Evolutionary conservation across 176 grass and related monocot genomes (phyloP).

Genomic region (Avena atlantica): DNA sequence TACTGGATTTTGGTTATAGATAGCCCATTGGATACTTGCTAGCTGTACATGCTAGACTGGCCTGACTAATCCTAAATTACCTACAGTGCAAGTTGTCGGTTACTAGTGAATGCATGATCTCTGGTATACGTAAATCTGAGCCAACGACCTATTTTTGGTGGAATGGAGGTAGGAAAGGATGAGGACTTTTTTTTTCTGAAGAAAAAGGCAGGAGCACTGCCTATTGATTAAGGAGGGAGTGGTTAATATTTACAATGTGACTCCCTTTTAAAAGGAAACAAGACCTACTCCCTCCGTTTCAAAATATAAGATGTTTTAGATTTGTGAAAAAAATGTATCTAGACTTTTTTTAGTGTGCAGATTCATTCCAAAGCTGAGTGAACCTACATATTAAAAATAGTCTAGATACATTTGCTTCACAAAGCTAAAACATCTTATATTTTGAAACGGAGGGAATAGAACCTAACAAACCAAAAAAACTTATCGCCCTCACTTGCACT

Average conservation of each 20-base stretch:
- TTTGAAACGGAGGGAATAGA: too few relatives aligned
- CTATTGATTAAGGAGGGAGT: background rate
- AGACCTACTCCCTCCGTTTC: background rate
- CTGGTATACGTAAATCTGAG: background rate
- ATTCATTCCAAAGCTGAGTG: too few relatives aligned
- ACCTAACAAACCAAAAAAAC: background rate
- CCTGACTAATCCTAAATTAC: slow-evolving; percentile 25
- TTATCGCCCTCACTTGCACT: background rate
- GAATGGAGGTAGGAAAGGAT: background rate
- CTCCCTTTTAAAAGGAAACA: background rate
- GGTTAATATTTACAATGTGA: background rate
- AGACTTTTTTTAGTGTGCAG: too few relatives aligned
- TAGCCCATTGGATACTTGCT: background rate
- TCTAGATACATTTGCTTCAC: too few relatives aligned
- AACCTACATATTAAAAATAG: too few relatives aligned
- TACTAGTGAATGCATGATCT: background rate
- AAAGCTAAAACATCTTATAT: too few relatives aligned
- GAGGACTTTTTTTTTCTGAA: background rate
- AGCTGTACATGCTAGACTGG: background rate
- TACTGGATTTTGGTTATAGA: background rate
- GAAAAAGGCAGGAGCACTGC: background rate
- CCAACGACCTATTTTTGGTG: slow-evolving; percentile 4
- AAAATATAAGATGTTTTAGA: too few relatives aligned
- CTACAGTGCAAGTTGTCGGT: background rate
- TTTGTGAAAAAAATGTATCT: too few relatives aligned